Percentiles rank a stretch among this genome's conserved stretches.
phyloP scores from a whole-genome alignment of 768 basidiomycete genomes.

The Mycena epipterygia region DNA sequence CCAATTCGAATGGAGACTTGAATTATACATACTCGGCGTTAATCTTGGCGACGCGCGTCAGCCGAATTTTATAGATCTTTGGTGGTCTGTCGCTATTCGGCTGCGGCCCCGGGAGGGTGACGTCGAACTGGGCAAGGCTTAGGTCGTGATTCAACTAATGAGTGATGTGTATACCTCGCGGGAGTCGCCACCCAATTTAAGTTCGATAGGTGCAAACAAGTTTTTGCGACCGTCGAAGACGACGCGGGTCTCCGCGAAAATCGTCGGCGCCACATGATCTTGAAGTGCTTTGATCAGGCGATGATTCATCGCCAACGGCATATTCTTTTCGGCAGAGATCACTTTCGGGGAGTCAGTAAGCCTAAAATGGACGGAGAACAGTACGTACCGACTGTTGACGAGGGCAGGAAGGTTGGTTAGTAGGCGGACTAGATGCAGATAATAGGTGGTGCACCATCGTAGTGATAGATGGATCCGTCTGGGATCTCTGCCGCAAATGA shows the following conservation, averaged over 20 bases:
- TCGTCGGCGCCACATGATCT: conserved; percentile 51
- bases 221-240: conserved; percentile 75
- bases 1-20: neutral
- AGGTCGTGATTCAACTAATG: conserved; percentile 16
- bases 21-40: conserved; percentile 50
- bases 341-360: conserved; percentile 16
- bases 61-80: conserved; percentile 12
- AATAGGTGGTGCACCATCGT: conserved; percentile 62
- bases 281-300: conserved; percentile 65
- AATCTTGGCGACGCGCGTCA: conserved; percentile 23
- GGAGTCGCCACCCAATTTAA: conserved; percentile 60
- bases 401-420: neutral
- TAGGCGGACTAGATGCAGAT: conserved; percentile 2
- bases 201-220: conserved; percentile 59
- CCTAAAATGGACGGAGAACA: too few relatives aligned
- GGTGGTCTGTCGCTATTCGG: conserved; percentile 17
- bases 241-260: conserved; percentile 63
- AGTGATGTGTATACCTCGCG: conserved; percentile 4
- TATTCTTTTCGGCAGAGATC: conserved; percentile 58
- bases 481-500: conserved; percentile 61
- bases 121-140: conserved; percentile 28
- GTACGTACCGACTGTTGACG: conserved; percentile 9
- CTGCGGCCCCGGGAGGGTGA: conserved; percentile 42
- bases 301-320: conserved; percentile 63
- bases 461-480: conserved; percentile 63